phyloP scores from a whole-genome alignment of 2,329 filamentous ascomycete genomes.

The Ceratocystis harringtonii region DNA sequence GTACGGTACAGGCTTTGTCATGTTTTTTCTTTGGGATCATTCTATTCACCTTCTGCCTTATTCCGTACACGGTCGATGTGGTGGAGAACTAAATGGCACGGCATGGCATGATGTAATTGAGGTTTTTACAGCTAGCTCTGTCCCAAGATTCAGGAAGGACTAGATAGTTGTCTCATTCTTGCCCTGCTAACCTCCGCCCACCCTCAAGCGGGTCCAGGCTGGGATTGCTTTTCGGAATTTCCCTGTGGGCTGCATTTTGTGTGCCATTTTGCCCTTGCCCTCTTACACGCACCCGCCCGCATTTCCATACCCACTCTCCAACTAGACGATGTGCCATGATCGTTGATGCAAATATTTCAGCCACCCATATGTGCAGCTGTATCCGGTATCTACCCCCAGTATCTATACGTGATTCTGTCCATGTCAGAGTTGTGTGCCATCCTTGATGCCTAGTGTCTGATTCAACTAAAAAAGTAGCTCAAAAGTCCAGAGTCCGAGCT shows the following conservation, averaged over 20 bases:
- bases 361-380: too few relatives aligned
- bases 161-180: too few relatives aligned
- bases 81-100: too few relatives aligned
- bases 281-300: slow-evolving; percentile 10
- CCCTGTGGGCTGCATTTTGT: slow-evolving; percentile 12
- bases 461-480: not conserved
- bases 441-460: not conserved
- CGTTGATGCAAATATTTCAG: too few relatives aligned
- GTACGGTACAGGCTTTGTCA: too few relatives aligned
- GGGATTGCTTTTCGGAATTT: not conserved
- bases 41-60: too few relatives aligned
- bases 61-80: too few relatives aligned
- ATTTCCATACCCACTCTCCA: not conserved
- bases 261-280: slow-evolving; percentile 12
- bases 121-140: not conserved
- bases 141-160: not conserved
- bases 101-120: slow-evolving; percentile 2
- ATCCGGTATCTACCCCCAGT: too few relatives aligned
- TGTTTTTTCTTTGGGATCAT: too few relatives aligned
- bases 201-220: not conserved
- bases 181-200: not conserved
- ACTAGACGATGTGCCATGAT: not conserved
- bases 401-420: too few relatives aligned
- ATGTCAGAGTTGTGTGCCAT: not conserved
- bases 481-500: not conserved